phyloP scores from a whole-genome alignment of 495 filamentous ascomycete genomes.

The Penicillium roqueforti region DNA sequence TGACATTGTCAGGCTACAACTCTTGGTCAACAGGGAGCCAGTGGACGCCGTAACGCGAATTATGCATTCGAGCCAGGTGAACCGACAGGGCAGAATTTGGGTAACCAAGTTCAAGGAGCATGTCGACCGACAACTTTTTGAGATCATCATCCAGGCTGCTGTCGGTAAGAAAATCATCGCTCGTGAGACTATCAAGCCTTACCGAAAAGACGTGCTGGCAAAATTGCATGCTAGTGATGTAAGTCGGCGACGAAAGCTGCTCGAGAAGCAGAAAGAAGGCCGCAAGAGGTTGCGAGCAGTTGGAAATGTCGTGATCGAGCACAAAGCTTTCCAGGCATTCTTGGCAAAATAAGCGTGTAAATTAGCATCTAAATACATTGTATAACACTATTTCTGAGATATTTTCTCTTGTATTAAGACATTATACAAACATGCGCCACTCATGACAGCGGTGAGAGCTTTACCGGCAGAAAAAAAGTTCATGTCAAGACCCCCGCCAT shows the following conservation, averaged over 20 bases:
- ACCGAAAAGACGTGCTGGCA: constrained; percentile 87
- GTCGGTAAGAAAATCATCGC: constrained; percentile 81
- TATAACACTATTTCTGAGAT: constrained; percentile 8
- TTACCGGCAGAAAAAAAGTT: constrained; percentile 33
- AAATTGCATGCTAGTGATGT: constrained; percentile 94
- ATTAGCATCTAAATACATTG: constrained; percentile 2
- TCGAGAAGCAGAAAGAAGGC: constrained; percentile 97
- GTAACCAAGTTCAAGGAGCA: constrained; percentile 96
- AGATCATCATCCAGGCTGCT: constrained; percentile 90
- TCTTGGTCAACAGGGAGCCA: constrained; percentile 87
- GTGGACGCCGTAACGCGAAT: constrained; percentile 94
- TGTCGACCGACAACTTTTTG: constrained; percentile 92
- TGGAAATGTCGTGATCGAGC: constrained; percentile 84
- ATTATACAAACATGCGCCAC: neutral
- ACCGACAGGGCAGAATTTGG: constrained; percentile 76
- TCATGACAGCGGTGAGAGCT: constrained; percentile 18
- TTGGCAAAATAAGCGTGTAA: constrained; percentile 45
- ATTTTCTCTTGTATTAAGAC: neutral
- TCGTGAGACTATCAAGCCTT: constrained; percentile 92
- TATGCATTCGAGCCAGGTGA: constrained; percentile 74
- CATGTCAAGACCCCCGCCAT: constrained; percentile 31
- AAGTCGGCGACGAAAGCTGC: constrained; percentile 71
- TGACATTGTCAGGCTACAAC: constrained; percentile 81
- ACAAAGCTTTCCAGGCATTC: constrained; percentile 90
- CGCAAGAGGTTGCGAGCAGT: constrained; percentile 73